Conservation (phyloP, 2,329 filamentous ascomycete species). For the Trichoderma sp. region DNA sequence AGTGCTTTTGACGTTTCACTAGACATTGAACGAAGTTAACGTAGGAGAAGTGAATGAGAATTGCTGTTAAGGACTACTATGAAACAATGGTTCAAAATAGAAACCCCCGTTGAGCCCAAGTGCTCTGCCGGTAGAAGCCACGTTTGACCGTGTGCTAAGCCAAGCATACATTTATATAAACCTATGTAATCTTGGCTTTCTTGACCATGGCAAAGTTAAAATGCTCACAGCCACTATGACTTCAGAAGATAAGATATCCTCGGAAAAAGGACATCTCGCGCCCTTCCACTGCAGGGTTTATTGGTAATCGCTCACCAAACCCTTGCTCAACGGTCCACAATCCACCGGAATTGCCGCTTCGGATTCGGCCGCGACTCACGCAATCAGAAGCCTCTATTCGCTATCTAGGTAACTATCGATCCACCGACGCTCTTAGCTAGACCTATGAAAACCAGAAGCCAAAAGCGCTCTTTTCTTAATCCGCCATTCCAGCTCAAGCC, state of each 20-base stretch:
- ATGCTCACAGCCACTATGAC: background rate
- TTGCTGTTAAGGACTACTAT: background rate
- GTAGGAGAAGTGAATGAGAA: background rate
- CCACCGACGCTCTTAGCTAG: background rate
- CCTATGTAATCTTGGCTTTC: background rate
- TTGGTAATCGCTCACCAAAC: constrained; percentile 1
- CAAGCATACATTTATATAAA: background rate
- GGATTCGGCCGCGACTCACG: background rate
- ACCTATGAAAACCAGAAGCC: background rate
- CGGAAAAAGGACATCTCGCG: background rate
- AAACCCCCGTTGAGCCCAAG: background rate
- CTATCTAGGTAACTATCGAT: background rate
- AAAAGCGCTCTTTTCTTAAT: background rate
- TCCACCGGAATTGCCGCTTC: background rate
- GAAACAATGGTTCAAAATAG: background rate
- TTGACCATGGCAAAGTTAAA: background rate
- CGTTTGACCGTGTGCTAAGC: background rate
- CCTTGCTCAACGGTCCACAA: background rate
- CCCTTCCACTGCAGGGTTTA: background rate
- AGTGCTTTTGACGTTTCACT: constrained; percentile 14
- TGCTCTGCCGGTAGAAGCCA: background rate
- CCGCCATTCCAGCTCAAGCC: background rate
- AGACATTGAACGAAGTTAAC: background rate
- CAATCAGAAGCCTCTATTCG: constrained; percentile 10
- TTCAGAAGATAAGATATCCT: background rate